phyloP scores from a whole-genome alignment of 2,329 filamentous ascomycete genomes.

The Penicillium crustosum region DNA sequence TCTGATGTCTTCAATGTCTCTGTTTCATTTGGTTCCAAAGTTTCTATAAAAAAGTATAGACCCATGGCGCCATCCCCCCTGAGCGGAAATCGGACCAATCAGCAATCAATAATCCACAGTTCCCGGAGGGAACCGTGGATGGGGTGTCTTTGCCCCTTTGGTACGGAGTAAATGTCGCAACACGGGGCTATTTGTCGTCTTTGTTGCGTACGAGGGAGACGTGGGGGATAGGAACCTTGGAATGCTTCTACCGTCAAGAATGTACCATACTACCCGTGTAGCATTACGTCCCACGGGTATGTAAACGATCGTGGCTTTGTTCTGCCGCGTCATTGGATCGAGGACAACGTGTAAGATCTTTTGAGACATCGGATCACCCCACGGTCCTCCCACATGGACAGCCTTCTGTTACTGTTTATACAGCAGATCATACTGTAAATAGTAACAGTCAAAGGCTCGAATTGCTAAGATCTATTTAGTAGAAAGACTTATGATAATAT shows the following conservation, averaged over 20 bases:
- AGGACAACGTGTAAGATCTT: conserved; percentile 6
- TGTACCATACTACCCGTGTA: background rate
- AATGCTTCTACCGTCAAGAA: background rate
- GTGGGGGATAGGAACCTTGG: background rate
- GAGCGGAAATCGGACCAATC: conserved; percentile 19
- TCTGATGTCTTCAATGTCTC: background rate
- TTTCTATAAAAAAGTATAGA: conserved; percentile 4
- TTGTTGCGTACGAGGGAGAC: background rate
- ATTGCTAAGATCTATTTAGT: background rate
- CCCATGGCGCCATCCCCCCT: conserved; percentile 13
- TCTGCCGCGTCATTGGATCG: conserved; percentile 4
- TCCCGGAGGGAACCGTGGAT: conserved; percentile 17
- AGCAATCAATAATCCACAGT: conserved; percentile 6
- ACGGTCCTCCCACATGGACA: background rate
- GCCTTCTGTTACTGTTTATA: background rate
- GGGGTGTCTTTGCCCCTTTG: conserved; percentile 3
- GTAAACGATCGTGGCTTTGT: background rate
- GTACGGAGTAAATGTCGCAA: background rate
- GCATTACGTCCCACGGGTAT: background rate
- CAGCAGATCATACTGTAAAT: background rate
- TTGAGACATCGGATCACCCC: conserved; percentile 18
- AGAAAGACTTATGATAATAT: too few relatives aligned
- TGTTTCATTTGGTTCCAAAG: background rate
- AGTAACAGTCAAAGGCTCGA: conserved; percentile 1
- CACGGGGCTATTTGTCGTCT: background rate